phyloP scores from a whole-genome alignment of 108 stramenopile species.

The Nannochloropsis salina region DNA sequence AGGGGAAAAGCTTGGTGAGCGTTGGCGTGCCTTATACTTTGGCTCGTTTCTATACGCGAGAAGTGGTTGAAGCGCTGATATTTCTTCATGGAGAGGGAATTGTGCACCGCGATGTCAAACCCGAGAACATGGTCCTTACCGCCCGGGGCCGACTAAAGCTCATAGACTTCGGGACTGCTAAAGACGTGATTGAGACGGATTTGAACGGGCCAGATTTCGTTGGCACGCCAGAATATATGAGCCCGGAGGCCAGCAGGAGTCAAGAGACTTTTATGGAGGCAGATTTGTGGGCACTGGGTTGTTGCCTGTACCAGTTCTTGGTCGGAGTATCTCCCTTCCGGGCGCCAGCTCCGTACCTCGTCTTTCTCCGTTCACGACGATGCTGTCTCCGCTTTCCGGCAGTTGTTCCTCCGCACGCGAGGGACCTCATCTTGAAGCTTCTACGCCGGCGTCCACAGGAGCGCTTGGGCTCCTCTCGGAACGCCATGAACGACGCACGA shows the following conservation, averaged over 20 bases:
- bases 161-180: slow-evolving; percentile 95
- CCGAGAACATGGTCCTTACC: slow-evolving; percentile 82
- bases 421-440: slow-evolving; percentile 35
- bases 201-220: slow-evolving; percentile 98
- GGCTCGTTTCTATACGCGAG: slow-evolving; percentile 68
- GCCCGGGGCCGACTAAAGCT: slow-evolving; percentile 74
- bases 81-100: slow-evolving; percentile 79
- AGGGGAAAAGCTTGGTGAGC: slow-evolving; percentile 18
- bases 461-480: slow-evolving; percentile 25
- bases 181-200: slow-evolving; percentile 80
- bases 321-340: slow-evolving; percentile 47
- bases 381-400: slow-evolving; percentile 21
- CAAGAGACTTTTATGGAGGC: slow-evolving; percentile 44
- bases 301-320: slow-evolving; percentile 47
- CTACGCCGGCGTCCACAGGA: slow-evolving; percentile 26
- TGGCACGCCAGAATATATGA: slow-evolving; percentile 98
- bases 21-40: slow-evolving; percentile 64
- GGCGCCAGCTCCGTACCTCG: slow-evolving; percentile 50
- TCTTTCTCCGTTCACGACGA: not conserved
- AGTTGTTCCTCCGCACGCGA: slow-evolving; percentile 29
- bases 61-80: slow-evolving; percentile 77
- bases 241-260: slow-evolving; percentile 81
- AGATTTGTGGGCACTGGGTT: slow-evolving; percentile 53
- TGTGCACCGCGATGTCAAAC: slow-evolving; percentile 94
- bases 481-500: not conserved